Base-by-base conservation (phyloP, 2,329 filamentous ascomycete genomes). In the Colletotrichum truncatum region DNA sequence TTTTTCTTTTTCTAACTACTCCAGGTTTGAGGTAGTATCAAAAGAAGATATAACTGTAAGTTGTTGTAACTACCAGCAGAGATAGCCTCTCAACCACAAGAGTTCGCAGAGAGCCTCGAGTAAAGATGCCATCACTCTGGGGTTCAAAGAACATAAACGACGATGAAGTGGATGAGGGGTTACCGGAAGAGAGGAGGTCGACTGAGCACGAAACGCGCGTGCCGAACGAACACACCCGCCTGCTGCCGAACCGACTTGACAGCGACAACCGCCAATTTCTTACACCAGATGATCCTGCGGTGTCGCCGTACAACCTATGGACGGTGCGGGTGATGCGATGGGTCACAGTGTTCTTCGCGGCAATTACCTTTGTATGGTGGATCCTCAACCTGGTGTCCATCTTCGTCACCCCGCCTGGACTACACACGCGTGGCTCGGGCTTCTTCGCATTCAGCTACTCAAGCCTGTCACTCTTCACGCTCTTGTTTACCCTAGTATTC, bases 231-330 rank as follows among this genome's bases (percentile, higher is more conserved):
- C 84, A 85, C 68, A 89, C 86, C 3, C 86, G 91, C 28, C 83
- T 97, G 70, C 85, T 97, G 25, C 89, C 90, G 36, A 91, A 89
- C 72, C 86, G 89, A 62, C 80, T 88, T 43, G 86, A 91, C 73
- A 82, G 83, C 70, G 72, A 68, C 36, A 65, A 62, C 23, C 71
- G 74, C 18, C 59, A 60, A 7, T 66, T 55, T 48, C 75, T 82
- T 23, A 73, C 72, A 8, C 79, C 80, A 21, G 80, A 82, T 57
- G 80, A 82, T 62, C 80, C 80, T 9, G 80, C 80, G n/a, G 80
- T 97, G 78, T 93, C 93, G 3, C 96, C 96, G 0, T 98, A 98
- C 81, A 99, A 99, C 72, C 87, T 98, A 36, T 97, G 94, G 91
- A 93, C 89, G 64, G 92, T 99, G 52, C 91, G 96, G 16, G 87